phyloP scores from a whole-genome alignment of 495 filamentous ascomycete genomes.

The Annulohypoxylon moriforme region DNA sequence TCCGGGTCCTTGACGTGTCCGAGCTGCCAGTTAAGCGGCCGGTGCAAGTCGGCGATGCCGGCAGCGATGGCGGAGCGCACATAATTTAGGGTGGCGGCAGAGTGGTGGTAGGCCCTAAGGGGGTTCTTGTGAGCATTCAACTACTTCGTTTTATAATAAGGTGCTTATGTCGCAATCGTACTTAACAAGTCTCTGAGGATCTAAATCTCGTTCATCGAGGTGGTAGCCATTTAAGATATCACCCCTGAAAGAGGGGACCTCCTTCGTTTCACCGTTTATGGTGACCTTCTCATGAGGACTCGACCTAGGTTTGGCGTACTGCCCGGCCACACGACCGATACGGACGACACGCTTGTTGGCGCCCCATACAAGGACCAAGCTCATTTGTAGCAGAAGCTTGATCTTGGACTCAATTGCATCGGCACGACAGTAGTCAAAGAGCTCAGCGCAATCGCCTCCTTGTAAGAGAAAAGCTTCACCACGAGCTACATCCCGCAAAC shows the following conservation, averaged over 20 bases:
- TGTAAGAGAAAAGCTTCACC: slow-evolving; percentile 96
- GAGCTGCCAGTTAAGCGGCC: slow-evolving; percentile 92
- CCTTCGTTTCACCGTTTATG: slow-evolving; percentile 61
- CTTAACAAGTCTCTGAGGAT: slow-evolving; percentile 84
- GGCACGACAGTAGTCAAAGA: slow-evolving; percentile 96
- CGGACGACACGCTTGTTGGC: slow-evolving; percentile 91
- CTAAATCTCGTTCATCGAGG: slow-evolving; percentile 74
- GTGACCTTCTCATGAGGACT: slow-evolving; percentile 81
- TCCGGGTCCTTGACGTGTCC: slow-evolving; percentile 89
- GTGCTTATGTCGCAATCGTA: slow-evolving; percentile 43
- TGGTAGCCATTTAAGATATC: slow-evolving; percentile 95
- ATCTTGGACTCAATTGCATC: slow-evolving; percentile 93
- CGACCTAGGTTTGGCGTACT: slow-evolving; percentile 95
- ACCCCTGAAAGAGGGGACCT: slow-evolving; percentile 90
- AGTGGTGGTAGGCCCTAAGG: slow-evolving; percentile 89
- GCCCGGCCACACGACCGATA: slow-evolving; percentile 95
- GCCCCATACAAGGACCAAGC: slow-evolving; percentile 89
- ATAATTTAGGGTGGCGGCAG: slow-evolving; percentile 92
- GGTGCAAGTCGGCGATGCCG: slow-evolving; percentile 92
- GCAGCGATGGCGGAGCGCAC: slow-evolving; percentile 83
- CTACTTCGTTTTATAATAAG: background rate
- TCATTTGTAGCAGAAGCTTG: slow-evolving; percentile 96
- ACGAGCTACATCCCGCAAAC: slow-evolving; percentile 83
- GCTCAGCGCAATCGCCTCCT: slow-evolving; percentile 95
- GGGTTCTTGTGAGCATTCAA: background rate